These are phyloP conservation scores for Trichoderma sp. DNA, from an alignment of 2,329 filamentous ascomycete genomes.

Conservation along the genomic window DNA sequence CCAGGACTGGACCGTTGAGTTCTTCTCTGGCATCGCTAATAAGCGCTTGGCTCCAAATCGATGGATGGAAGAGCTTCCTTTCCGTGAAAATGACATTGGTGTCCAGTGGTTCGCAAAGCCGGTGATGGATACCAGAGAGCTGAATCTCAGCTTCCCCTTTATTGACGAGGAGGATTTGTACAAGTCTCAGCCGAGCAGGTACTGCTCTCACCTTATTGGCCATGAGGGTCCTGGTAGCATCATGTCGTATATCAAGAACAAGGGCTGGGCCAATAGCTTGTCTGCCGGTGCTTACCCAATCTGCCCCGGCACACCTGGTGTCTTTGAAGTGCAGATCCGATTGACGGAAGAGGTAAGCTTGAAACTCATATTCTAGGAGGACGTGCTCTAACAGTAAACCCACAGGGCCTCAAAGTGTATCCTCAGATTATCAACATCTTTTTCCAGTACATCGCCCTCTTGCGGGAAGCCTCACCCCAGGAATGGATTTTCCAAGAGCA, in stretches of 20 bases:
- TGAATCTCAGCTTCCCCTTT: conserved; percentile 83
- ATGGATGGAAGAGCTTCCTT: conserved; percentile 58
- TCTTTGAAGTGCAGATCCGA: conserved; percentile 79
- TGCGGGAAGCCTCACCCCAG: conserved; percentile 78
- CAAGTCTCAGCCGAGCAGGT: conserved; percentile 80
- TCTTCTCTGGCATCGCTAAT: conserved; percentile 81
- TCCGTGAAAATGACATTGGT: conserved; percentile 54
- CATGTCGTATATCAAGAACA: conserved; percentile 84
- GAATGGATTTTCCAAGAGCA: conserved; percentile 95
- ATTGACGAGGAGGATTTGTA: conserved; percentile 80
- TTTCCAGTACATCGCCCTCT: conserved; percentile 89
- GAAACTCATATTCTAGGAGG: background rate
- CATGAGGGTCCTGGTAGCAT: conserved; percentile 94
- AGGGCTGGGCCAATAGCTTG: conserved; percentile 85
- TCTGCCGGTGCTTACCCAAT: conserved; percentile 76
- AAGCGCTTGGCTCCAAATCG: conserved; percentile 70
- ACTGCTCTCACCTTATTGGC: conserved; percentile 86
- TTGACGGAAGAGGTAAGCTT: conserved; percentile 74
- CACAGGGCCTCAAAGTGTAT: conserved; percentile 73
- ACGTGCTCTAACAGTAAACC: conserved; percentile 1
- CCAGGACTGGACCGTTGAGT: conserved; percentile 79
- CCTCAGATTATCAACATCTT: conserved; percentile 79
- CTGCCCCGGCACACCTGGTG: conserved; percentile 74
- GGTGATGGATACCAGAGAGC: conserved; percentile 81
- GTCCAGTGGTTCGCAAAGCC: conserved; percentile 86